These are phyloP conservation scores for Aquilaria sinensis DNA, from an alignment of 345 rosid genomes.

Conservation along the genomic window DNA sequence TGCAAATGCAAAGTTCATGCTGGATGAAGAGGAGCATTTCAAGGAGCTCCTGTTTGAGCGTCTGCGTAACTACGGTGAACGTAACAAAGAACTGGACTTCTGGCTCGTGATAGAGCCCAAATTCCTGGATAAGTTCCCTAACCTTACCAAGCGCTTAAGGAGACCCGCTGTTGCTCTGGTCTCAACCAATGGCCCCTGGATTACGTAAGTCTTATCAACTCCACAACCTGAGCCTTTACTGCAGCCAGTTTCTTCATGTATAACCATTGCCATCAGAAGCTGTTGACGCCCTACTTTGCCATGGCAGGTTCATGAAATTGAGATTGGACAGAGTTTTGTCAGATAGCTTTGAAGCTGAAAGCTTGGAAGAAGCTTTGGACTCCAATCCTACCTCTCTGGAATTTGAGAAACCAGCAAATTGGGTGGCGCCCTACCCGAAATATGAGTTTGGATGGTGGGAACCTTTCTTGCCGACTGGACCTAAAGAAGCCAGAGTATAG, in stretches of 20 bases:
- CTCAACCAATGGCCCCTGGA: slow-evolving; percentile 90
- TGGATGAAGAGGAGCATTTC: slow-evolving; percentile 98
- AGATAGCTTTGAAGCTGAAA: slow-evolving; percentile 62
- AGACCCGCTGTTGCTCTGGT: slow-evolving; percentile 98
- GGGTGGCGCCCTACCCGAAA: slow-evolving; percentile 94
- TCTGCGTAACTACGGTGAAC: slow-evolving; percentile 64
- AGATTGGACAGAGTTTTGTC: slow-evolving; percentile 89
- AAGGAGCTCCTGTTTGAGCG: slow-evolving; percentile 79
- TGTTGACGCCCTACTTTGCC: background rate
- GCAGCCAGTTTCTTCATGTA: background rate
- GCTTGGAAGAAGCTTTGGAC: slow-evolving; percentile 75
- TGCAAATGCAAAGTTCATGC: slow-evolving; percentile 94
- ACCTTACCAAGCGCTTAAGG: slow-evolving; percentile 63
- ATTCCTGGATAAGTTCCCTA: slow-evolving; percentile 81
- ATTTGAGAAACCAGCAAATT: slow-evolving; percentile 76
- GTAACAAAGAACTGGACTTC: slow-evolving; percentile 58
- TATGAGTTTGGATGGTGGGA: slow-evolving; percentile 97
- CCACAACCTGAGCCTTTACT: background rate
- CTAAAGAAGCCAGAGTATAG: slow-evolving; percentile 48
- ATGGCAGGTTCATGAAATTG: slow-evolving; percentile 86
- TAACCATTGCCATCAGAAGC: background rate
- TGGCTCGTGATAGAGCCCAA: slow-evolving; percentile 96
- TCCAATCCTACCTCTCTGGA: slow-evolving; percentile 54
- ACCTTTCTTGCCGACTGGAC: slow-evolving; percentile 55
- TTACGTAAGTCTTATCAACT: slow-evolving; percentile 50